These are phyloP conservation scores for Rubus idaeus DNA, from an alignment of 306 rosid species.

Conservation along the genomic window DNA sequence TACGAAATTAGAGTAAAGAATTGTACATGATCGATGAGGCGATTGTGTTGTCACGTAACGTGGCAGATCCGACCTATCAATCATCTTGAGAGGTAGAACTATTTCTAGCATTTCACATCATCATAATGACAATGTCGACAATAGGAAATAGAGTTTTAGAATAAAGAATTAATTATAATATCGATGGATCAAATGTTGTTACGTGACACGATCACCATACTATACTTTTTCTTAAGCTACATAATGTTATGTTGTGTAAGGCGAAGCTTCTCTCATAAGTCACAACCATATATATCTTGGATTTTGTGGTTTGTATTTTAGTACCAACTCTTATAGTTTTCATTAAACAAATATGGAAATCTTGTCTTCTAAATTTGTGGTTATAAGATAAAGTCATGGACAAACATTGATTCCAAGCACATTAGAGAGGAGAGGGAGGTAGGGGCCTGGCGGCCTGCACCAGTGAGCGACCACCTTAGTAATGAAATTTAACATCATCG, in stretches of 20 bases:
- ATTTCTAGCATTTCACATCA: no score
- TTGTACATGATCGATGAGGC: background rate
- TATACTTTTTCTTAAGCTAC: no score
- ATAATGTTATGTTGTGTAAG: no score
- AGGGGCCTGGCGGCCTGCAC: background rate
- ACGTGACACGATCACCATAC: no score
- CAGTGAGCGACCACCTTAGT: background rate
- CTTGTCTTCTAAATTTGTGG: background rate
- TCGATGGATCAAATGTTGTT: no score
- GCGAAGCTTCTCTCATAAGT: background rate
- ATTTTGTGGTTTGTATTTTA: background rate
- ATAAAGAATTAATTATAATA: no score
- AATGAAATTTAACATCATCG: background rate
- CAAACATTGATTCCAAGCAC: background rate
- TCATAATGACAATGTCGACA: no score
- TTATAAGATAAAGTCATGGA: background rate
- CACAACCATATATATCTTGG: background rate
- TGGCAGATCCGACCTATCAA: background rate
- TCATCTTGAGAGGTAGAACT: no score
- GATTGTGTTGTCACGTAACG: no score
- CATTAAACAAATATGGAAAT: background rate
- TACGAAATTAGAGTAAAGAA: no score
- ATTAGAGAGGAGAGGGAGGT: background rate
- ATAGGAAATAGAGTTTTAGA: no score
- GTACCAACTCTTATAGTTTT: background rate